Evolutionary conservation across 352 stramenopile genomes (phyloP).

Genomic region (Pythium guiyangense): DNA sequence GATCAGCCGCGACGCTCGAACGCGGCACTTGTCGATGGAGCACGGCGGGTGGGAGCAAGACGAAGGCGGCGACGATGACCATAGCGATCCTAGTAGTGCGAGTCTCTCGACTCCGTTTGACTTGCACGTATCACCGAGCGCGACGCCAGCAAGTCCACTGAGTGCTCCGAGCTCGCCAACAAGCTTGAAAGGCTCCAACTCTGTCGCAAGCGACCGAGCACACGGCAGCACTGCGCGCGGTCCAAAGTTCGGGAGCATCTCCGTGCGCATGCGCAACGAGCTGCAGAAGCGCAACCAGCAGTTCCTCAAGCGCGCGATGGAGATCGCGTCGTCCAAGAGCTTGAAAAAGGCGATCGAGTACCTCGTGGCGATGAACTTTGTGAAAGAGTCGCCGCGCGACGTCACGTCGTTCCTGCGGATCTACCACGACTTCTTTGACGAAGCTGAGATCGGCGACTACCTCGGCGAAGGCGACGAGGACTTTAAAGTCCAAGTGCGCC

Average conservation of each 20-base stretch:
- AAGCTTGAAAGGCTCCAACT: background rate
- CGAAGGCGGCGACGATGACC: constrained; percentile 26
- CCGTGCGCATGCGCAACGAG: constrained; percentile 77
- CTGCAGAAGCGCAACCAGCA: constrained; percentile 82
- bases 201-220: background rate
- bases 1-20: constrained; percentile 78
- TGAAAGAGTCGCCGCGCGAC: constrained; percentile 82
- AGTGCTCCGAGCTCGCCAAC: constrained; percentile 6
- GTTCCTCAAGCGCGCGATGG: constrained; percentile 71
- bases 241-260: constrained; percentile 51
- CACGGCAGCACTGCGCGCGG: background rate
- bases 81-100: background rate
- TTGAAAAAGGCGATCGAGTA: constrained; percentile 87
- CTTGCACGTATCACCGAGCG: background rate
- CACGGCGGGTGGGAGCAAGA: constrained; percentile 84
- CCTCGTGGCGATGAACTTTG: constrained; percentile 81
- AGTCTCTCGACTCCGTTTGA: background rate
- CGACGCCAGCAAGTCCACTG: background rate
- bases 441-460: constrained; percentile 93
- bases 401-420: constrained; percentile 94
- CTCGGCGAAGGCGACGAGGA: constrained; percentile 91
- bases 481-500: constrained; percentile 89
- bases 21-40: constrained; percentile 76
- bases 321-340: constrained; percentile 76
- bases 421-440: constrained; percentile 91